Percentiles rank a stretch among this genome's conserved stretches.
Evolutionary conservation across 169 alveolate genomes (phyloP).

Genomic region (Cryptosporidium xiaoi): DNA sequence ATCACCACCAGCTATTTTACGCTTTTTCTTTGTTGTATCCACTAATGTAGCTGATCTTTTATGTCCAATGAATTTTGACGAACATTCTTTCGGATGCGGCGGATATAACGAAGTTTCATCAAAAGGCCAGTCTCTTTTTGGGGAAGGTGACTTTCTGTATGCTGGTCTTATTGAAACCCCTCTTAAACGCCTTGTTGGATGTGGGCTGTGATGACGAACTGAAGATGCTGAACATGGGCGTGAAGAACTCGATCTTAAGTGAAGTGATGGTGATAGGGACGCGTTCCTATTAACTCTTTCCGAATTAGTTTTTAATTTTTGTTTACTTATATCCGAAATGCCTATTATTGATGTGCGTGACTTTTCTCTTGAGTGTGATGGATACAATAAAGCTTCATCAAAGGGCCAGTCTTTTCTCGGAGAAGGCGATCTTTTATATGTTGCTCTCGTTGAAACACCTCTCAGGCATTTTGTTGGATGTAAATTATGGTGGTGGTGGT

Average conservation of each 20-base stretch:
- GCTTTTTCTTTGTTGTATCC: background rate
- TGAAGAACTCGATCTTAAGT: background rate
- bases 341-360: background rate
- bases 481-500: conserved; percentile 5
- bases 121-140: conserved; percentile 68
- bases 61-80: conserved; percentile 3
- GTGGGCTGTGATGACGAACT: conserved; percentile 17
- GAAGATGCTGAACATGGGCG: background rate
- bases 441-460: conserved; percentile 71
- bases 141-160: conserved; percentile 64
- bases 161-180: conserved; percentile 72
- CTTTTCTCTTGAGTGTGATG: conserved; percentile 27
- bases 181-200: conserved; percentile 70
- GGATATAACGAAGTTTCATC: conserved; percentile 65
- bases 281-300: too few relatives aligned
- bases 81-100: conserved; percentile 29
- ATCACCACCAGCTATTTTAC: background rate
- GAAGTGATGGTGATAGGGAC: background rate
- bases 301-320: too few relatives aligned
- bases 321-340: background rate
- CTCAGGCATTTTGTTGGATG: conserved; percentile 72
- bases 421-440: conserved; percentile 67
- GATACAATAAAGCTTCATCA: conserved; percentile 63
- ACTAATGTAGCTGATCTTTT: background rate
- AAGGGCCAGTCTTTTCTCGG: conserved; percentile 69